phyloP scores from a whole-genome alignment of 805 yeast species.

The Kuraishia cidri region DNA sequence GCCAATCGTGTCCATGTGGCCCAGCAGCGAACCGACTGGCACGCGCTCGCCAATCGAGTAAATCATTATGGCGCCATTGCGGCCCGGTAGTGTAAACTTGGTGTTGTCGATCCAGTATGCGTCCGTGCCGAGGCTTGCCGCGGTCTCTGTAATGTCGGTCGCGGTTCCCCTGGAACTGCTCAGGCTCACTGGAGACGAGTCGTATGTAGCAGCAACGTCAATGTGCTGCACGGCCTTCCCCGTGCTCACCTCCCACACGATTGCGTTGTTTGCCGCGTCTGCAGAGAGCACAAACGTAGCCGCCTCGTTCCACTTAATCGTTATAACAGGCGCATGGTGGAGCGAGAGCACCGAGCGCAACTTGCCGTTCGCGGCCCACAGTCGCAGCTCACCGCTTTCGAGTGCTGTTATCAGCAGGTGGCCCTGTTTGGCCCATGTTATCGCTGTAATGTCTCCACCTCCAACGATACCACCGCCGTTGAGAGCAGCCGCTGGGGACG shows the following conservation, averaged over 20 bases:
- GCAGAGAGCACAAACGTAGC: constrained; percentile 48
- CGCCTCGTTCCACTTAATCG: constrained; percentile 50
- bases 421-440: constrained; percentile 66
- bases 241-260: constrained; percentile 59
- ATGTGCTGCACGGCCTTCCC: constrained; percentile 40
- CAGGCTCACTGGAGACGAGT: constrained; percentile 1
- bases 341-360: constrained; percentile 44
- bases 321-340: constrained; percentile 46
- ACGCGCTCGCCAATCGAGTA: constrained; percentile 37
- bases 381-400: constrained; percentile 61
- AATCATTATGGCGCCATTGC: constrained; percentile 43
- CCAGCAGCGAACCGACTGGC: constrained; percentile 45
- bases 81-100: constrained; percentile 66
- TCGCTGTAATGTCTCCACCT: constrained; percentile 13
- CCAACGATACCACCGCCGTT: neutral
- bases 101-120: constrained; percentile 67
- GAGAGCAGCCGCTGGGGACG: neutral
- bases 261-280: constrained; percentile 44
- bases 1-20: constrained; percentile 58
- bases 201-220: constrained; percentile 19
- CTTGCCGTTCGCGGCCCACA: constrained; percentile 73
- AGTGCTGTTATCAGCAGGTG: constrained; percentile 52
- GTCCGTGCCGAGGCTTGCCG: constrained; percentile 31
- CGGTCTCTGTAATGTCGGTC: neutral
- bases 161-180: neutral